Evolutionary conservation across 208 protist genomes (phyloP).

Genomic region (Crithidia brevicula): DNA sequence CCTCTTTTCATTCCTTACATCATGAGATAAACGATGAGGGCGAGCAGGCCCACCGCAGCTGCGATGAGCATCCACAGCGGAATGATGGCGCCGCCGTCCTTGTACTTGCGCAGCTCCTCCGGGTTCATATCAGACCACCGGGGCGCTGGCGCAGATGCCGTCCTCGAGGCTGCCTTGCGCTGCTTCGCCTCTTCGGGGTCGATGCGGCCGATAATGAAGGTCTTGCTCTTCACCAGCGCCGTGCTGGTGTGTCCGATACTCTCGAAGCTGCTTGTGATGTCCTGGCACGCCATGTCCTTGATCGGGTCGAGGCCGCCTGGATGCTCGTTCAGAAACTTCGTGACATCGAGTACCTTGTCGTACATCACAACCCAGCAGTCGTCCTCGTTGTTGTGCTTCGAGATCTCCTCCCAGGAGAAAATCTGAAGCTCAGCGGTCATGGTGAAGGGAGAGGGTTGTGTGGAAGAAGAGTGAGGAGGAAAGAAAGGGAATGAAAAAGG

Average conservation of each 20-base stretch:
- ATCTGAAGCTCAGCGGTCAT: conserved; percentile 56
- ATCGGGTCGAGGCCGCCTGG: conserved; percentile 91
- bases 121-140: conserved; percentile 61
- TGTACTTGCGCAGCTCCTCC: conserved; percentile 64
- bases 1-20: conserved; percentile 3
- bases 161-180: conserved; percentile 14
- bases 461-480: background rate
- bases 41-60: conserved; percentile 31
- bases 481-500: conserved; percentile 21
- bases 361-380: conserved; percentile 95
- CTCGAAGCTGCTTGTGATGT: conserved; percentile 88
- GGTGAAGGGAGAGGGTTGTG: background rate
- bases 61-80: conserved; percentile 51
- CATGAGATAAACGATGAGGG: conserved; percentile 41
- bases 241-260: conserved; percentile 79
- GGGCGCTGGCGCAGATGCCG: conserved; percentile 25
- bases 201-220: conserved; percentile 71
- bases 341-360: conserved; percentile 93
- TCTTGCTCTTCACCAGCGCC: conserved; percentile 67
- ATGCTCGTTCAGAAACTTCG: conserved; percentile 88
- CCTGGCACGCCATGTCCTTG: conserved; percentile 73
- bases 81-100: conserved; percentile 58
- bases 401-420: conserved; percentile 90
- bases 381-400: conserved; percentile 85
- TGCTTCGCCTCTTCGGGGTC: conserved; percentile 50